Conservation (phyloP, 2,329 filamentous ascomycete species). For the Ambrosiella xylebori region DNA sequence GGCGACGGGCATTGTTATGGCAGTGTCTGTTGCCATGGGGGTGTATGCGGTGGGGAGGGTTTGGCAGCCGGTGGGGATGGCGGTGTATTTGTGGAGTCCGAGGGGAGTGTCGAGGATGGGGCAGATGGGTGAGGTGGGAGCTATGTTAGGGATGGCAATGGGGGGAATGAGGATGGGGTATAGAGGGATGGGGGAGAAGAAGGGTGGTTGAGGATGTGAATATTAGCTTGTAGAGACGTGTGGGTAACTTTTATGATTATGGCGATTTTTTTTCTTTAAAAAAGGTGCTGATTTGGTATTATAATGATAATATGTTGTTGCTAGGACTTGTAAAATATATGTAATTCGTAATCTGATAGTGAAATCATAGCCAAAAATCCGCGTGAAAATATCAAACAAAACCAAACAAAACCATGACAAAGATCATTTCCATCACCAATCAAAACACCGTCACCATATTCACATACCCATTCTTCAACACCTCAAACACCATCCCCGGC, state of each 20-base stretch:
- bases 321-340: neutral
- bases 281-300: no score
- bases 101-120: constrained; percentile 20
- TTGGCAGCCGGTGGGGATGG: constrained; percentile 29
- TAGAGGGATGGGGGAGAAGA: neutral
- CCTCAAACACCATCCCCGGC: constrained; percentile 86
- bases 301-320: no score
- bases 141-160: constrained; percentile 23
- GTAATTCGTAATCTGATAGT: no score
- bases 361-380: no score
- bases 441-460: constrained; percentile 81
- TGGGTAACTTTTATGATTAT: no score
- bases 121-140: constrained; percentile 30
- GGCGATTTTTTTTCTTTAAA: no score
- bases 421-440: constrained; percentile 15
- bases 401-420: neutral
- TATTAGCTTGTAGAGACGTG: constrained; percentile 11
- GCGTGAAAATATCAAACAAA: no score
- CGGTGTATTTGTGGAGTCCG: constrained; percentile 26
- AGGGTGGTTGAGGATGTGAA: constrained; percentile 7
- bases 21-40: constrained; percentile 23
- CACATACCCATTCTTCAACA: constrained; percentile 79
- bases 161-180: constrained; percentile 3
- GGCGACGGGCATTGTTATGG: constrained; percentile 17
- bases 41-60: constrained; percentile 23